Percentiles rank a stretch among this genome's conserved stretches.
Evolutionary conservation across 768 basidiomycete genomes (phyloP).

Genomic region (Lactarius akahatsu): DNA sequence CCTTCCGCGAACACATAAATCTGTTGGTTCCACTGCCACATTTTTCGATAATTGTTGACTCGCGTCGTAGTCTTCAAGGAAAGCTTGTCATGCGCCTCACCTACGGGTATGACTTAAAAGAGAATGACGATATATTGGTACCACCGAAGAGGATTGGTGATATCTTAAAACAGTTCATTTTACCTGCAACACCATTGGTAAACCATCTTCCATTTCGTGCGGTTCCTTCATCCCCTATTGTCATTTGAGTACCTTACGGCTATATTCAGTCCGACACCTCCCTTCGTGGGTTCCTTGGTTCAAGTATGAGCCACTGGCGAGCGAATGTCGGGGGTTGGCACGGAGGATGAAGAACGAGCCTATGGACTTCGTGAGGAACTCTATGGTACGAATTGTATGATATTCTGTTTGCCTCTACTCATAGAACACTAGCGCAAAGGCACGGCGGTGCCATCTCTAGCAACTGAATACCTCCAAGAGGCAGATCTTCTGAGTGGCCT

Average conservation of each 20-base stretch:
- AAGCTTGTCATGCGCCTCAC: not conserved
- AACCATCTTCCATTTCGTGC: conserved; percentile 2
- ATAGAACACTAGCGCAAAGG: not conserved
- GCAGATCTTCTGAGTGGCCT: not conserved
- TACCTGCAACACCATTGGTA: not conserved
- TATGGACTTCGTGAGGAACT: conserved; percentile 16
- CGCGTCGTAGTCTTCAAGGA: not conserved
- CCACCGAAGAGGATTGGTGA: not conserved
- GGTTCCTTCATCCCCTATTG: not conserved
- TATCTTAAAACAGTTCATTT: not conserved
- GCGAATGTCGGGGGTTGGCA: not conserved
- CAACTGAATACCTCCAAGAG: conserved; percentile 4
- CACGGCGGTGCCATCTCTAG: conserved; percentile 5
- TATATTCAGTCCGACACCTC: not conserved
- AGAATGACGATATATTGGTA: not conserved
- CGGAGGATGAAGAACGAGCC: conserved; percentile 7
- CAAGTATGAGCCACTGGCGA: conserved; percentile 2
- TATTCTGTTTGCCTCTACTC: not conserved
- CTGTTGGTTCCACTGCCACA: not conserved
- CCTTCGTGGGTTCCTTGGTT: conserved; percentile 14
- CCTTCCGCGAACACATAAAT: not conserved
- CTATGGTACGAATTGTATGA: not conserved
- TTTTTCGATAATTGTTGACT: not conserved
- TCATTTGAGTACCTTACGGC: not conserved
- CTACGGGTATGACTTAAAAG: not conserved